These are phyloP conservation scores for Colletotrichum musicola DNA, from an alignment of 2,329 filamentous ascomycete species.

Conservation along the genomic window DNA sequence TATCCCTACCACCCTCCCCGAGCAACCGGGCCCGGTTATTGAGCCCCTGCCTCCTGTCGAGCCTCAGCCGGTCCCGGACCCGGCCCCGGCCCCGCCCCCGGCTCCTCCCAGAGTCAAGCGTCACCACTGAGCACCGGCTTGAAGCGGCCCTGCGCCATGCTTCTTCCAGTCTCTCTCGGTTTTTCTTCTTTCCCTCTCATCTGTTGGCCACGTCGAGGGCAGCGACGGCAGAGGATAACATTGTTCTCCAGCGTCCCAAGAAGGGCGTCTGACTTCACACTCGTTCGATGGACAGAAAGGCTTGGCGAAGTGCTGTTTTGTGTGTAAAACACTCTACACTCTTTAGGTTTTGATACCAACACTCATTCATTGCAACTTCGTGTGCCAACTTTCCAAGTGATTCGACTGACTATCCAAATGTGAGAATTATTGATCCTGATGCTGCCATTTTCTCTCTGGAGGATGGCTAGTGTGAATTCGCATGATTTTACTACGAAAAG, in stretches of 20 bases:
- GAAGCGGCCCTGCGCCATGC: neutral
- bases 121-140: neutral
- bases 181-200: constrained; percentile 1
- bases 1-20: neutral
- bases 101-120: neutral
- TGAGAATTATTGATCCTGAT: neutral
- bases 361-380: constrained; percentile 15
- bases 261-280: constrained; percentile 23
- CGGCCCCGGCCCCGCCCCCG: no score
- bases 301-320: neutral
- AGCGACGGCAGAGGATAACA: neutral
- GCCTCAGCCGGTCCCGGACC: constrained; percentile 15
- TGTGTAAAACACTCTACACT: neutral
- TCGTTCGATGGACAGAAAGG: constrained; percentile 14
- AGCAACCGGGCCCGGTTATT: neutral
- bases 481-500: no score
- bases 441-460: neutral
- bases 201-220: constrained; percentile 11
- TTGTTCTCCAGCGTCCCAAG: constrained; percentile 20
- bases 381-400: neutral
- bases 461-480: no score
- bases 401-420: neutral
- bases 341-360: constrained; percentile 29
- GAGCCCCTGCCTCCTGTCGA: neutral
- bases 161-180: neutral